Percentiles rank a stretch among this genome's conserved stretches.
Conservation (phyloP, 495 filamentous ascomycete species). For the Aspergillus egyptiacus region DNA sequence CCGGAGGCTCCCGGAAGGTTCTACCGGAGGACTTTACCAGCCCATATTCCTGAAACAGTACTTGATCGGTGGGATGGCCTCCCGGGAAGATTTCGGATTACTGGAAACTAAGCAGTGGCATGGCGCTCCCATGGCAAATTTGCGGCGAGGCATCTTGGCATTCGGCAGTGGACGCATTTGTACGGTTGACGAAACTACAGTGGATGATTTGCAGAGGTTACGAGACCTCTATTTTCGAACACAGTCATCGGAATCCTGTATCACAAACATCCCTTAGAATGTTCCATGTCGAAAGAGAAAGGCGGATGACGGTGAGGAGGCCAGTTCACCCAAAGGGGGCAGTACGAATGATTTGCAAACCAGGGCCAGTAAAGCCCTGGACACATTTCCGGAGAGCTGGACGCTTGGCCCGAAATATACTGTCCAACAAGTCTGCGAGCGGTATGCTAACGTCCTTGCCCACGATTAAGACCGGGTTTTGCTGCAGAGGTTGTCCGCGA, state of each 20-base stretch:
- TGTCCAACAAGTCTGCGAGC: neutral
- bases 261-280: neutral
- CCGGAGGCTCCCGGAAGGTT: neutral
- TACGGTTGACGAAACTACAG: neutral
- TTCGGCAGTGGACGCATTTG: neutral
- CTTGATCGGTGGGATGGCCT: neutral
- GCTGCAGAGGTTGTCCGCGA: neutral
- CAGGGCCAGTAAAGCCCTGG: neutral
- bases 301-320: neutral
- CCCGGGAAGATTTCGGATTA: neutral
- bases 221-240: neutral
- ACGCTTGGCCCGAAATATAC: neutral
- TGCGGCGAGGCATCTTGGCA: neutral
- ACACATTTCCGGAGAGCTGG: neutral
- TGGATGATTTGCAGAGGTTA: constrained; percentile 1
- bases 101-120: neutral
- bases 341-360: neutral
- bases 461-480: neutral
- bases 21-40: neutral
- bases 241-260: neutral
- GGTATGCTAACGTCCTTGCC: neutral
- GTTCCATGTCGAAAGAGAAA: neutral
- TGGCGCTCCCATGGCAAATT: neutral
- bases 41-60: neutral
- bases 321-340: neutral